phyloP scores from a whole-genome alignment of 371 early-diverging fungal genomes.

The Rhizopus arrhizus region DNA sequence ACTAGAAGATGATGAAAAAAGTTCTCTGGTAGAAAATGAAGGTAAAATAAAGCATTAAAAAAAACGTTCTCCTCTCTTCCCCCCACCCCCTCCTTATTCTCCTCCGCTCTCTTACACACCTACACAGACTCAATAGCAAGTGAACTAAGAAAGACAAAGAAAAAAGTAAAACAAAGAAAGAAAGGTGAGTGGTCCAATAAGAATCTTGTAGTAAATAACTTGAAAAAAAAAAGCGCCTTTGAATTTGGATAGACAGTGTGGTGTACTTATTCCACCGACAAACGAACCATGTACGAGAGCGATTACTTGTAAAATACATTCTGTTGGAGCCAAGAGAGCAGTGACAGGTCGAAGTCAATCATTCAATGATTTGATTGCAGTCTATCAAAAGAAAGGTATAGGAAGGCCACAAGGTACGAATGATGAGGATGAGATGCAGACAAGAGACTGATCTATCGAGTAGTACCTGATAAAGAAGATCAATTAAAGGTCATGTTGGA shows the following conservation, averaged over 20 bases:
- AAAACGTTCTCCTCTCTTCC: too few relatives aligned
- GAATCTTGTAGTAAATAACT: not conserved
- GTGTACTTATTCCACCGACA: slow-evolving; percentile 64
- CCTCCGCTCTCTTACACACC: too few relatives aligned
- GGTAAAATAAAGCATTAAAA: too few relatives aligned
- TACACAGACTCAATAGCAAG: not conserved
- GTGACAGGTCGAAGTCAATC: slow-evolving; percentile 76
- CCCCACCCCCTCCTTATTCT: too few relatives aligned
- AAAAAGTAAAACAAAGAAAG: slow-evolving; percentile 2
- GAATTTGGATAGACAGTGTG: slow-evolving; percentile 84
- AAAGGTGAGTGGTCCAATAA: not conserved
- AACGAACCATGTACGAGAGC: slow-evolving; percentile 73
- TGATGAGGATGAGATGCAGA: not conserved
- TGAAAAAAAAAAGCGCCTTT: slow-evolving; percentile 50
- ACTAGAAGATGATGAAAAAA: not conserved
- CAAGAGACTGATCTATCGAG: not conserved
- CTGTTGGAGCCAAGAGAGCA: slow-evolving; percentile 80
- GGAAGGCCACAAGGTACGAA: slow-evolving; percentile 53
- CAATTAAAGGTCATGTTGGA: not conserved
- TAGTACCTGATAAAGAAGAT: slow-evolving; percentile 7
- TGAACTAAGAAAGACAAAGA: not conserved
- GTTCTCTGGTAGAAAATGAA: not conserved
- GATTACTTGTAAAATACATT: slow-evolving; percentile 84
- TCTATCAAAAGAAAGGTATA: slow-evolving; percentile 68
- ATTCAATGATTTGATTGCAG: slow-evolving; percentile 71